These are phyloP conservation scores for Gossypium ekmanianum DNA, from an alignment of 345 rosid species.

Conservation along the genomic window DNA sequence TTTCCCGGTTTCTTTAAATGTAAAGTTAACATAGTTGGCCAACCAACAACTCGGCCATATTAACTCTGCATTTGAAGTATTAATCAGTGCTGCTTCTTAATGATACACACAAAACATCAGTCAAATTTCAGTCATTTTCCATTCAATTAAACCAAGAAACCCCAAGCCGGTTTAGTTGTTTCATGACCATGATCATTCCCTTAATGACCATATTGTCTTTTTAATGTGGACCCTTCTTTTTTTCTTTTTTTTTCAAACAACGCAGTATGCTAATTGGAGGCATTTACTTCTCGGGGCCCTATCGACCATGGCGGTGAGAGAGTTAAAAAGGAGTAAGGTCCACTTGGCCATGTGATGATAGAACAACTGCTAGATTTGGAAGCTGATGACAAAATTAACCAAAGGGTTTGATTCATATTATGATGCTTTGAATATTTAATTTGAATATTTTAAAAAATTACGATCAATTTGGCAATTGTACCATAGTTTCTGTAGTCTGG, in stretches of 20 bases:
- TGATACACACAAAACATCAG: neutral
- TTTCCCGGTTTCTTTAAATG: constrained; percentile 33
- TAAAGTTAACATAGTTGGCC: constrained; percentile 18
- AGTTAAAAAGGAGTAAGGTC: neutral
- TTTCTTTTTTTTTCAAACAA: neutral
- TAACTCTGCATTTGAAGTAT: neutral
- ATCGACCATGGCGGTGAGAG: neutral
- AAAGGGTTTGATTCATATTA: too few relatives aligned
- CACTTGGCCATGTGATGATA: neutral
- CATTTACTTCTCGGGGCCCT: neutral
- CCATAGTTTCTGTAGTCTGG: too few relatives aligned
- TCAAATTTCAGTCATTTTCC: neutral
- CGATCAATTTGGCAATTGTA: too few relatives aligned
- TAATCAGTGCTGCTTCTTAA: neutral
- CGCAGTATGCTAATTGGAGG: neutral
- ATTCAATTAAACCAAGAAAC: neutral
- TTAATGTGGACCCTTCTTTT: neutral
- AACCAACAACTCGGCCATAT: constrained; percentile 1
- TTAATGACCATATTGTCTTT: neutral
- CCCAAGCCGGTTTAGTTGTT: constrained; percentile 2
- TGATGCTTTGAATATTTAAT: too few relatives aligned
- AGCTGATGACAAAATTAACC: too few relatives aligned
- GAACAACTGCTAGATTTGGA: neutral
- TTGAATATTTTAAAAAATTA: too few relatives aligned
- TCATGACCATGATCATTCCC: neutral